A percentile compares a stretch with the other conserved stretches of the same genome.
Conservation (phyloP, 345 rosid species). For the Eucalyptus grandis region DNA sequence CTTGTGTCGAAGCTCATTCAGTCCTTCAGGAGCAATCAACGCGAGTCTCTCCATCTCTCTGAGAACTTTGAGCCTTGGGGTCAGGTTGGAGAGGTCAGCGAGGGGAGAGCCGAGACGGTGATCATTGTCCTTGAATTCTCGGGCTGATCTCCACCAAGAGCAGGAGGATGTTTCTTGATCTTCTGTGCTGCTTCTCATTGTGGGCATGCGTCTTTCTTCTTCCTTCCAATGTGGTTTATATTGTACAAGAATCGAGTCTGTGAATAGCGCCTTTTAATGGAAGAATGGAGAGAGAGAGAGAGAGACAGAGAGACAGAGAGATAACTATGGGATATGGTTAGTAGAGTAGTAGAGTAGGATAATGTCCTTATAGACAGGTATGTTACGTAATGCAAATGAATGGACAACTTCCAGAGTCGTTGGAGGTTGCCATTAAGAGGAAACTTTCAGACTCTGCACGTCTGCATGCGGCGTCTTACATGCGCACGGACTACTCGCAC, state of each 20-base stretch:
- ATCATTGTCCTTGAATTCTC: neutral
- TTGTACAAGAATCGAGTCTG: neutral
- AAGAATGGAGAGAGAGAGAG: neutral
- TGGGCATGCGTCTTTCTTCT: neutral
- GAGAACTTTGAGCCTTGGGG: conserved; percentile 25
- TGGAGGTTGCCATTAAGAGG: neutral
- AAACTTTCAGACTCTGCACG: neutral
- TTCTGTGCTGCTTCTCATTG: neutral
- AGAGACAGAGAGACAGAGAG: neutral
- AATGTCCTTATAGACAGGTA: neutral
- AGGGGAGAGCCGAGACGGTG: neutral
- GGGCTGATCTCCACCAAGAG: neutral
- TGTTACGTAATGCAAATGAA: neutral
- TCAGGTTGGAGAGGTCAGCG: neutral
- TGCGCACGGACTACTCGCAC: neutral
- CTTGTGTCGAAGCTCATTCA: conserved; percentile 37
- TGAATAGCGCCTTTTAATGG: neutral
- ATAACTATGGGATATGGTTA: neutral
- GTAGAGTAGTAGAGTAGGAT: neutral
- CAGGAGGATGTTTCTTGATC: neutral
- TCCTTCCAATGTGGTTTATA: neutral
- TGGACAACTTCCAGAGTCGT: neutral
- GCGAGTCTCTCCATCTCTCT: conserved; percentile 47
- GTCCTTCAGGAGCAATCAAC: conserved; percentile 28
- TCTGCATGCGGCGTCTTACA: neutral